phyloP scores from a whole-genome alignment of 1,139 yeast genomes.

The Hyphopichia pseudoburtonii region DNA sequence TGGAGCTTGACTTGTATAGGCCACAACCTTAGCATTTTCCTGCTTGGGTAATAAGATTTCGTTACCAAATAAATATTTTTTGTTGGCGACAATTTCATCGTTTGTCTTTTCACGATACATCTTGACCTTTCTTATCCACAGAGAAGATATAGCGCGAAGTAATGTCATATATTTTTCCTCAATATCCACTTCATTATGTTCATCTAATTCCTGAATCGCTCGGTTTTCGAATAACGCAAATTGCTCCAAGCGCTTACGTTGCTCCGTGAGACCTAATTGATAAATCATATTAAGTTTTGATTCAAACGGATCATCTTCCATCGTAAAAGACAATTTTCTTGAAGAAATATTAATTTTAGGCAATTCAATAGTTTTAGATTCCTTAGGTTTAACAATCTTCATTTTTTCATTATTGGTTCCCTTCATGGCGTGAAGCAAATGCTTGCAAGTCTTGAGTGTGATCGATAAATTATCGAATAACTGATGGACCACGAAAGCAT shows the following conservation, averaged over 20 bases:
- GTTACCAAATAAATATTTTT: conserved; percentile 46
- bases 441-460: conserved; percentile 54
- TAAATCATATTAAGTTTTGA: conserved; percentile 70
- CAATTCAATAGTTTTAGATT: conserved; percentile 44
- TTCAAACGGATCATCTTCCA: conserved; percentile 90
- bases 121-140: conserved; percentile 53
- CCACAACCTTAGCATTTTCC: conserved; percentile 56
- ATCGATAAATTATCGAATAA: conserved; percentile 63
- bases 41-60: conserved; percentile 44
- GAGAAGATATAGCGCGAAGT: conserved; percentile 22
- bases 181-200: conserved; percentile 4
- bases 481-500: conserved; percentile 56
- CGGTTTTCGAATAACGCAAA: conserved; percentile 49
- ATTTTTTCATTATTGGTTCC: conserved; percentile 21
- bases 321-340: conserved; percentile 43
- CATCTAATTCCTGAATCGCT: conserved; percentile 7
- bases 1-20: conserved; percentile 62
- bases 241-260: conserved; percentile 62
- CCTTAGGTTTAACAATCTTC: conserved; percentile 30
- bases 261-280: conserved; percentile 76
- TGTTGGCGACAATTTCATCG: conserved; percentile 52
- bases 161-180: conserved; percentile 14
- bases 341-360: conserved; percentile 57
- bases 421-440: conserved; percentile 48
- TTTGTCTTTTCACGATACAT: conserved; percentile 42